Evolutionary conservation across 2,329 filamentous ascomycete genomes (phyloP), one percentile per base, ranked within the genome.

Genomic region (Diaporthe sp.): DNA sequence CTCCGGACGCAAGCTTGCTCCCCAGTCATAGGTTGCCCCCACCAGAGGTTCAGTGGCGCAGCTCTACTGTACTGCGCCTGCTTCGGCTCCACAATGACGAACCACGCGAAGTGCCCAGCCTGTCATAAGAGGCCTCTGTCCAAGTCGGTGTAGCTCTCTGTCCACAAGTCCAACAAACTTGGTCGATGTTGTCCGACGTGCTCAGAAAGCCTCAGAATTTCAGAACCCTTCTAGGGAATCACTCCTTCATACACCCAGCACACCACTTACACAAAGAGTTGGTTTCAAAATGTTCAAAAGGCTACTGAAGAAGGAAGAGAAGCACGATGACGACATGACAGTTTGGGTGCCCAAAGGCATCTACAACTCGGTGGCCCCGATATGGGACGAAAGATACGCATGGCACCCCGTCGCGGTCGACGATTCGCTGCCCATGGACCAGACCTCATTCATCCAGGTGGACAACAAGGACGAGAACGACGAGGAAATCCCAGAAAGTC

Each of bases 301-400:
- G n/a, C 33, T 60, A 40, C 55, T 60, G 33, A 60, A 60, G 55
- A 60, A 60, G 55, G 55, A 60, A 60, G 55, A 60, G 22, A 60
- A 60, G 55, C 55, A 60, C 55, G 55, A 60, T 60, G 55, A 60
- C 33, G 55, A 60, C 22, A 60, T 60, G 55, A 60, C 55, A 25
- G 55, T 60, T 25, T 60, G 55, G 55, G 55, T 60, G 55, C 55
- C 55, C 55, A 60, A 60, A 40, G 55, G 55, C 33, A 33, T 60
- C 33, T 60, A 60, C 55, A 60, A 60, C 33, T 60, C 55, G 25
- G 55, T 60, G 12, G 55, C 55, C 17, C 55, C 55, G 55, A 60
- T 60, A 60, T 60, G 55, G 55, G 55, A 60, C 55, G 55, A 60
- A 40, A 33, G 55, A 60, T 60, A 60, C 33, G 33, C 55, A 60